Conservation (phyloP, 2,329 filamentous ascomycete species). For the Alternaria rosae region DNA sequence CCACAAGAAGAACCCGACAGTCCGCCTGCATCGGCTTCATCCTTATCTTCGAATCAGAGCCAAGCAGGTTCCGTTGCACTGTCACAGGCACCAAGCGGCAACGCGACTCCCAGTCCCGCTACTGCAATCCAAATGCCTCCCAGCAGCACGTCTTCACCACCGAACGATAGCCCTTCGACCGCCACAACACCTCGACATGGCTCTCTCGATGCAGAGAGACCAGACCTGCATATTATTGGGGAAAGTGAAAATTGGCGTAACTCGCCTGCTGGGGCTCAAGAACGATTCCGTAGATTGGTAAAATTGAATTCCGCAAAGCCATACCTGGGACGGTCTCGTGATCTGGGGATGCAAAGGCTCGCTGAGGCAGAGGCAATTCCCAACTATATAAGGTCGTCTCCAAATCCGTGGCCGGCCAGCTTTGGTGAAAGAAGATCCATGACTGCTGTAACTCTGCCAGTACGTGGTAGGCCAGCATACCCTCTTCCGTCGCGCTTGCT, state of each 20-base stretch:
- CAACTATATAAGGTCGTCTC: background rate
- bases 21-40: background rate
- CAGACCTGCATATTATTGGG: background rate
- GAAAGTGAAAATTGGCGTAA: background rate
- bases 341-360: too few relatives aligned
- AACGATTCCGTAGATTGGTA: background rate
- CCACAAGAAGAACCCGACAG: background rate
- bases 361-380: background rate
- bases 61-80: background rate
- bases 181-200: background rate
- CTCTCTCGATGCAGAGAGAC: background rate
- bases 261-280: background rate
- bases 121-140: background rate
- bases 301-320: background rate
- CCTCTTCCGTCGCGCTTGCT: background rate
- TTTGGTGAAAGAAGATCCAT: background rate
- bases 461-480: background rate
- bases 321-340: background rate
- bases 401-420: background rate
- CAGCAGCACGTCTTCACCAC: background rate
- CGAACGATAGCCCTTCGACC: background rate
- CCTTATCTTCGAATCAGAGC: background rate
- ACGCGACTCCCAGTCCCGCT: background rate
- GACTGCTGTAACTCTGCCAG: background rate
- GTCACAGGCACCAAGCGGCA: background rate